phyloP scores from a whole-genome alignment of 2,329 filamentous ascomycete species.

The Arthrobotrys entomopaga region DNA sequence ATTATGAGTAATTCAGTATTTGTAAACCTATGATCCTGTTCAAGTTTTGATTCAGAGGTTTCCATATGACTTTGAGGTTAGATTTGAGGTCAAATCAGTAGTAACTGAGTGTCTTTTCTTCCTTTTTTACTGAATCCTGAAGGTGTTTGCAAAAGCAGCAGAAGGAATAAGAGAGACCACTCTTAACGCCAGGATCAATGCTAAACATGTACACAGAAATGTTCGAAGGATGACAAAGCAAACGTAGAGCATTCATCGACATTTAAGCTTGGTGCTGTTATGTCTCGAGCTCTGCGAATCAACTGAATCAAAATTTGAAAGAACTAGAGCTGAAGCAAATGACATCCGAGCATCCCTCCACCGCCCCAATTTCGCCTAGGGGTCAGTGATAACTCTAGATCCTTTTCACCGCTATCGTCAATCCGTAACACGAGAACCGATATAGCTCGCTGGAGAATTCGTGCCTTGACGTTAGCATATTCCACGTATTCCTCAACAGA shows the following conservation, averaged over 20 bases:
- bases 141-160: not conserved
- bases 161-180: not conserved
- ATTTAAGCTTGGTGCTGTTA: not conserved
- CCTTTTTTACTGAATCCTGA: constrained; percentile 10
- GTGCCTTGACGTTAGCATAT: too few relatives aligned
- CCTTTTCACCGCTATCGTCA: constrained; percentile 52
- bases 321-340: constrained; percentile 79
- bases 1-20: not conserved
- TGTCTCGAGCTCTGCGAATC: too few relatives aligned
- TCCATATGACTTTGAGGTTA: too few relatives aligned
- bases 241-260: not conserved
- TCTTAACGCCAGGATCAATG: constrained; percentile 36
- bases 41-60: not conserved
- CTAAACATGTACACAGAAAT: not conserved
- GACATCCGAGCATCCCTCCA: constrained; percentile 86
- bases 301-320: not conserved
- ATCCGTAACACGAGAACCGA: constrained; percentile 57
- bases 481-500: not conserved
- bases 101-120: too few relatives aligned
- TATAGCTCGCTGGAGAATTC: constrained; percentile 53
- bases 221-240: not conserved
- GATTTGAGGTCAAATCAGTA: too few relatives aligned
- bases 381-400: constrained; percentile 66
- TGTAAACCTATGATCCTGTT: not conserved
- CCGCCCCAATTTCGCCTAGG: constrained; percentile 89